phyloP scores from a whole-genome alignment of 345 rosid genomes.

The Corchorus olitorius region DNA sequence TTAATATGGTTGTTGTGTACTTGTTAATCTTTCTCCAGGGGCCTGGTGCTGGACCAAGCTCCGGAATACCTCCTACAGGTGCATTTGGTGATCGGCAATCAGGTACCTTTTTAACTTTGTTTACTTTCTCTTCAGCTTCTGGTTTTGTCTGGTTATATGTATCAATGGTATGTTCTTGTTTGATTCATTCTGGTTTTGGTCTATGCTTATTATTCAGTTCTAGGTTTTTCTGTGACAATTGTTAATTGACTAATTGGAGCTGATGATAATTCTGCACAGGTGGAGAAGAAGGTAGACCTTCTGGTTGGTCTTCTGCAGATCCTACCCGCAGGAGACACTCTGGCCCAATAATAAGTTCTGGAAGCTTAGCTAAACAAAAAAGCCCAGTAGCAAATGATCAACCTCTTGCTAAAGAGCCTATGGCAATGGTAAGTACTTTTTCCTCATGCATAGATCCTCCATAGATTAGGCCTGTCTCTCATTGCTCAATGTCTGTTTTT shows the following conservation, averaged over 20 bases:
- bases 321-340: conserved; percentile 49
- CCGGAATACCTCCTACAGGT: conserved; percentile 59
- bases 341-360: conserved; percentile 50
- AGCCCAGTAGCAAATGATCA: conserved; percentile 51
- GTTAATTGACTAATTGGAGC: not conserved
- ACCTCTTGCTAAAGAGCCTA: conserved; percentile 50
- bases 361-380: conserved; percentile 49
- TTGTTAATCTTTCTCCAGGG: conserved; percentile 43
- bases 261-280: not conserved
- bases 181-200: not conserved
- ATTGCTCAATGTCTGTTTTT: not conserved
- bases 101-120: conserved; percentile 38
- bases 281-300: conserved; percentile 45
- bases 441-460: not conserved
- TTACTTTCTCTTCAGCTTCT: conserved; percentile 7
- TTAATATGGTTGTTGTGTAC: not conserved
- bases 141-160: not conserved
- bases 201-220: not conserved
- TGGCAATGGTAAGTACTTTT: conserved; percentile 42
- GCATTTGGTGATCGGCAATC: conserved; percentile 61
- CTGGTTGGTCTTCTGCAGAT: conserved; percentile 51
- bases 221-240: not conserved
- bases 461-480: not conserved
- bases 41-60: conserved; percentile 76
- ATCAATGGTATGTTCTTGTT: not conserved